A percentile compares a stretch with the other conserved stretches of the same genome.
Conservation (phyloP, 1,284 basidiomycete species). For the Cryptococcus neoformans region DNA sequence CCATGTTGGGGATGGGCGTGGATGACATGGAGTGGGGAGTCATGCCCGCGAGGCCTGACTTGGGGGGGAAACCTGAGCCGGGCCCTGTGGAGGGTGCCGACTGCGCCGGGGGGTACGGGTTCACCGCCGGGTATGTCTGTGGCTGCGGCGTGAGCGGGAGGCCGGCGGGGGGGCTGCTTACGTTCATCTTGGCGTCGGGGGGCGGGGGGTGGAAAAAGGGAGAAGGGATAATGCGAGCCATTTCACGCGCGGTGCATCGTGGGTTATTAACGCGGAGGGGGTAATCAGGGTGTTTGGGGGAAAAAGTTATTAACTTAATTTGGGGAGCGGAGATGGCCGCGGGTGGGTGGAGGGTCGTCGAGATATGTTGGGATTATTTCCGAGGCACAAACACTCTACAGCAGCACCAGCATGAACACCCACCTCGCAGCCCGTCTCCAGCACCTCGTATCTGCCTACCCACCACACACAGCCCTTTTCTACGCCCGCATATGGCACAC, state of each 20-base stretch:
- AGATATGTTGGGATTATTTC: too few relatives aligned
- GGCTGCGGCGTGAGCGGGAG: not conserved
- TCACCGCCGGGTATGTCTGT: constrained; percentile 10
- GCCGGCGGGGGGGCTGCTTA: not conserved
- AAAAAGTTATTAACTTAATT: too few relatives aligned
- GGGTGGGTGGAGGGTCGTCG: too few relatives aligned
- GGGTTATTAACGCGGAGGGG: too few relatives aligned
- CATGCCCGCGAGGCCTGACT: constrained; percentile 46
- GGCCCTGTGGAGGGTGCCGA: constrained; percentile 28
- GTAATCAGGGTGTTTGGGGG: too few relatives aligned
- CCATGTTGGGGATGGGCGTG: constrained; percentile 26
- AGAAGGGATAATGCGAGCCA: too few relatives aligned
- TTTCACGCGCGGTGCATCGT: too few relatives aligned
- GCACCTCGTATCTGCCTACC: constrained; percentile 28
- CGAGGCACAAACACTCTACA: too few relatives aligned
- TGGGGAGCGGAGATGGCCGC: too few relatives aligned
- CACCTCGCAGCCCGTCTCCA: constrained; percentile 34
- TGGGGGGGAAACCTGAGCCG: constrained; percentile 46
- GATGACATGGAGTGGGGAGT: constrained; percentile 36
- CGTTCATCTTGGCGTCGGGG: not conserved
- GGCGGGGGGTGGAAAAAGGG: too few relatives aligned
- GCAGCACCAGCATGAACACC: too few relatives aligned
- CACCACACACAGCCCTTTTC: constrained; percentile 37
- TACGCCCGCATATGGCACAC: constrained; percentile 40
- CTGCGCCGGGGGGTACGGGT: constrained; percentile 23